Percentiles rank a stretch among this genome's conserved stretches.
phyloP scores from a whole-genome alignment of 495 filamentous ascomycete species.

The Penicillium coffeae region DNA sequence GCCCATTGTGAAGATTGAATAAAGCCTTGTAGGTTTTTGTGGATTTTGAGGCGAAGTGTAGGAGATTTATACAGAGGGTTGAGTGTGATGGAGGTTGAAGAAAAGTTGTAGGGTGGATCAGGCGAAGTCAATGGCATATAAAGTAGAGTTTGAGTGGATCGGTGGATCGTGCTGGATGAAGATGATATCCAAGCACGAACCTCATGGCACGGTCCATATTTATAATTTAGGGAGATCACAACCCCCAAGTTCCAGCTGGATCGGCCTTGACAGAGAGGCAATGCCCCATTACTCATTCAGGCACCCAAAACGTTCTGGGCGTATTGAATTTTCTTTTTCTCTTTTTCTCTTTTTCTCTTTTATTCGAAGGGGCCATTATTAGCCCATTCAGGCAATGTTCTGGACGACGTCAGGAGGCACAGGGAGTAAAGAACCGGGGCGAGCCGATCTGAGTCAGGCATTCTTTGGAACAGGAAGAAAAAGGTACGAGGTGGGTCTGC shows the following conservation, averaged over 20 bases:
- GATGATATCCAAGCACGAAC: neutral
- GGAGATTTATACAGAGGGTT: constrained; percentile 1
- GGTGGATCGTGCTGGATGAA: neutral
- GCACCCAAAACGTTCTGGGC: constrained; percentile 8
- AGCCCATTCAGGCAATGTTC: constrained; percentile 13
- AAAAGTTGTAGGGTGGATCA: neutral
- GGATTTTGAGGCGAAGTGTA: neutral
- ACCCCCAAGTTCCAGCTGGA: neutral
- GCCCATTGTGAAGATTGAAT: constrained; percentile 35
- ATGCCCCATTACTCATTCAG: constrained; percentile 1
- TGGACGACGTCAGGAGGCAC: constrained; percentile 5
- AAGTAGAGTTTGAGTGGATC: neutral
- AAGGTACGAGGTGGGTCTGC: neutral
- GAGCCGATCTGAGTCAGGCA: constrained; percentile 20
- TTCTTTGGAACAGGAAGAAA: neutral
- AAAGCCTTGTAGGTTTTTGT: too few species aligned
- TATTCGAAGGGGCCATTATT: too few species aligned
- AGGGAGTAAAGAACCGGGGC: neutral
- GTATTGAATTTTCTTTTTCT: neutral
- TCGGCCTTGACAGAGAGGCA: constrained; percentile 5
- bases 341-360: neutral
- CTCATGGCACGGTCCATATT: neutral
- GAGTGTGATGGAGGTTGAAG: neutral
- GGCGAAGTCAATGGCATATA: neutral
- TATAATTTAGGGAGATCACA: neutral